Evolutionary conservation across 768 basidiomycete genomes (phyloP).

Genomic region (Xanthoconium purpureum): DNA sequence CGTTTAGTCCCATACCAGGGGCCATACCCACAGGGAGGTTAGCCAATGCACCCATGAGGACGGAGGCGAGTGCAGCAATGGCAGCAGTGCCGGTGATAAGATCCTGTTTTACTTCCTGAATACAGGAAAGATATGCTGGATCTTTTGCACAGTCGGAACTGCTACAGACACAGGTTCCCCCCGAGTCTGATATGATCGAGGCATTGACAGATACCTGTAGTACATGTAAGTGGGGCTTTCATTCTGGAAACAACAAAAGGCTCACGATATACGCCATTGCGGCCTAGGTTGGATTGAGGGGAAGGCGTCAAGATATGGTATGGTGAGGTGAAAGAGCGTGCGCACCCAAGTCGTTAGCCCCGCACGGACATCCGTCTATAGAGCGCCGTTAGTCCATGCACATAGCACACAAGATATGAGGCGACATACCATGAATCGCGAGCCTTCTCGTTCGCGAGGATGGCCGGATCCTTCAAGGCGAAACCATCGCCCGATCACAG

Average conservation of each 20-base stretch:
- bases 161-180: slow-evolving; percentile 79
- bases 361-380: slow-evolving; percentile 72
- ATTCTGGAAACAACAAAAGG: neutral
- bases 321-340: neutral
- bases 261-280: slow-evolving; percentile 84
- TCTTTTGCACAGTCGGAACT: slow-evolving; percentile 56
- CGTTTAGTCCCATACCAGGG: slow-evolving; percentile 80
- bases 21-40: slow-evolving; percentile 91
- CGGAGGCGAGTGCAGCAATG: slow-evolving; percentile 67
- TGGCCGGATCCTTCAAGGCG: slow-evolving; percentile 69
- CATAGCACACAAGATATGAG: neutral
- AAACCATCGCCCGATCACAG: slow-evolving; percentile 61
- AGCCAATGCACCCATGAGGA: slow-evolving; percentile 80
- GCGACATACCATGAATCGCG: slow-evolving; percentile 53
- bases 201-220: slow-evolving; percentile 82
- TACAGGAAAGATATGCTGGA: slow-evolving; percentile 52
- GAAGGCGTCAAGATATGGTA: slow-evolving; percentile 1
- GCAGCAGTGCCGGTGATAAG: slow-evolving; percentile 83
- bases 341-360: slow-evolving; percentile 80
- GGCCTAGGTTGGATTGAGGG: slow-evolving; percentile 39
- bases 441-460: slow-evolving; percentile 57
- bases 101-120: slow-evolving; percentile 63
- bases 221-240: neutral
- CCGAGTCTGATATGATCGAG: slow-evolving; percentile 68
- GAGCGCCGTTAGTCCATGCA: slow-evolving; percentile 5